Evolutionary conservation across 768 basidiomycete species (phyloP), one percentile per base, ranked within the genome.

Genomic region (Tricholoma saponaceum): DNA sequence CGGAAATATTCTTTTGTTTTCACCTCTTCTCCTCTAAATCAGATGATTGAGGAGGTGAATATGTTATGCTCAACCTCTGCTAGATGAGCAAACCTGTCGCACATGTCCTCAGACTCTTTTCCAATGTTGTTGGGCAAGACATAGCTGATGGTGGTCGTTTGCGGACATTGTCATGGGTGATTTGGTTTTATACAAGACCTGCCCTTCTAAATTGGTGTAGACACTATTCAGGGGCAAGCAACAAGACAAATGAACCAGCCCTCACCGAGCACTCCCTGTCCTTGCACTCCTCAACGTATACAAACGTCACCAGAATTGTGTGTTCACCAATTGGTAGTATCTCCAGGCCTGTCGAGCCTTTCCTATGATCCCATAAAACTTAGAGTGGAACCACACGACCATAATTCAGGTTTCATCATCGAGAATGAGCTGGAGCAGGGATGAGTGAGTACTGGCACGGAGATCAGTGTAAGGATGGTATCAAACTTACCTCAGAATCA

Each of bases 191-290:
- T 63, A 68, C 23, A 68, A 18, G 25, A 49, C 58, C 51, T 67
- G 66, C 10, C 67, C 67, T 6, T 58, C 56, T 20, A 62, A 61
- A 41, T 61, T 67, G 52, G 62, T 61, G 55, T 61, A 65, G n/a
- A 54, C 52, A 13, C 64, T 52, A 52, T 64, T 59, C n/a, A 62
- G 60, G 1, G 61, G 59, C 9, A 55, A 57, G n/a, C n/a, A 20
- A 9, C 26, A 35, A 2, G 64, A 67, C 26, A 35, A n/a, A n/a
- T n/a, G n/a, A n/a, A n/a, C n/a, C n/a, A n/a, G n/a, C n/a, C n/a
- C n/a, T n/a, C n/a, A n/a, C n/a, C n/a, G n/a, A n/a, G n/a, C n/a
- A n/a, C n/a, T n/a, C n/a, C n/a, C n/a, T n/a, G n/a, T n/a, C n/a
- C n/a, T n/a, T n/a, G n/a, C n/a, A n/a, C n/a, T n/a, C n/a, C n/a